A percentile compares a stretch with the other conserved stretches of the same genome.
Conservation (phyloP, 768 basidiomycete genomes). For the Clathrus columnatus region DNA sequence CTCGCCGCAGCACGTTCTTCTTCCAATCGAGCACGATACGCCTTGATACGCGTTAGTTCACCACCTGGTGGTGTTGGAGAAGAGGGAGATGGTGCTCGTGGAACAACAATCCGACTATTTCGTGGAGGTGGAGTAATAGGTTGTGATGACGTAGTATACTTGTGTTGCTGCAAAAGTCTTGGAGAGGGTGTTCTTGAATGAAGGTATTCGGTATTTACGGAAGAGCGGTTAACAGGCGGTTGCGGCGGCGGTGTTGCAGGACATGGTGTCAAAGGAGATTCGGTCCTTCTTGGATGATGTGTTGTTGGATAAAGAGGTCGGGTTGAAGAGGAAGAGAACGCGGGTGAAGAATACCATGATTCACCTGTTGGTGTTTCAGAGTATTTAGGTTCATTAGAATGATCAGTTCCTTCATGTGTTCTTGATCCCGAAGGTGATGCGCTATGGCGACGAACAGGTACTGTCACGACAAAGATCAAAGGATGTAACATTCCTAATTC, state of each 20-base stretch:
- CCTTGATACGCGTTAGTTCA: conserved; percentile 2
- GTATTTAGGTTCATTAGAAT: not conserved
- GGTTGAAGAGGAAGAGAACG: not conserved
- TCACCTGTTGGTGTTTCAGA: not conserved
- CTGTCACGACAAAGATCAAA: too few relatives aligned
- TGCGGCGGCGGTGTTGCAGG: not conserved
- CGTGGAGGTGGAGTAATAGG: not conserved
- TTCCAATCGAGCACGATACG: not conserved
- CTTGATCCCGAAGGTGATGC: not conserved
- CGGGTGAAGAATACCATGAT: not conserved
- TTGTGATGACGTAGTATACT: not conserved
- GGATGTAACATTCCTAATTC: too few relatives aligned
- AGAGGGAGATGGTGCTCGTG: not conserved
- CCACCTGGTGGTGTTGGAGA: not conserved
- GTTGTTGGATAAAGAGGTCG: not conserved
- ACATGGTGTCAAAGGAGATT: not conserved
- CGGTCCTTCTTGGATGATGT: not conserved
- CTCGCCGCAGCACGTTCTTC: not conserved
- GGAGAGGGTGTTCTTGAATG: not conserved
- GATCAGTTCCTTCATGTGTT: not conserved
- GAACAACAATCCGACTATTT: not conserved
- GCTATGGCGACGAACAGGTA: too few relatives aligned
- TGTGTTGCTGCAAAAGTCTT: not conserved
- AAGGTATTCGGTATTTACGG: not conserved
- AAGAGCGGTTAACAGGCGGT: not conserved